Conservation (phyloP, 2,329 filamentous ascomycete genomes). For the Alternaria viburni region DNA sequence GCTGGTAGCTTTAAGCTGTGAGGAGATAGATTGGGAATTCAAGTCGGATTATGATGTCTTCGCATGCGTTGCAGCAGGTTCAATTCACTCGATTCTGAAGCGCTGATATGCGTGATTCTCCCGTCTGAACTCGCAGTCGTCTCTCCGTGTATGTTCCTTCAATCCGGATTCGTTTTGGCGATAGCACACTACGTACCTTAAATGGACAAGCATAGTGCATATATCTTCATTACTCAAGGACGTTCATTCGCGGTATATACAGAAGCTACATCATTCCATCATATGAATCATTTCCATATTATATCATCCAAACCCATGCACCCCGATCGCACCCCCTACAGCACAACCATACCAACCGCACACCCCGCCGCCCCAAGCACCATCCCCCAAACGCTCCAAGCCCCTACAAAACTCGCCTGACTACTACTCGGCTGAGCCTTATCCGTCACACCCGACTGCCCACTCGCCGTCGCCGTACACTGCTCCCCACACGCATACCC, state of each 20-base stretch:
- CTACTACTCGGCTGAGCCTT: conserved; percentile 49
- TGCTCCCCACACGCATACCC: conserved; percentile 45
- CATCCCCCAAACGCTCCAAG: conserved; percentile 40
- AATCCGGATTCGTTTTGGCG: not conserved
- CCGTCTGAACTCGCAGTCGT: not conserved
- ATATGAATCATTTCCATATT: not conserved
- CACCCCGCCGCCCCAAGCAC: conserved; percentile 34
- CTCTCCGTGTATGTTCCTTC: not conserved
- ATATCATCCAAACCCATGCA: not conserved
- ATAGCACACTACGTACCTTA: not conserved
- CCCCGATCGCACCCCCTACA: conserved; percentile 28
- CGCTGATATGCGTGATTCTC: not conserved
- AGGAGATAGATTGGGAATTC: not conserved
- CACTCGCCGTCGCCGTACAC: conserved; percentile 43
- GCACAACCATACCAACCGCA: conserved; percentile 48
- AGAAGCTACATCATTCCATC: not conserved
- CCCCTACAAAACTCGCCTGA: conserved; percentile 32
- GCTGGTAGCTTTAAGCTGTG: conserved; percentile 45
- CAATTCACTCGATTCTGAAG: not conserved
- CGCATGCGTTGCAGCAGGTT: not conserved
- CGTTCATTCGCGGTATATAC: not conserved
- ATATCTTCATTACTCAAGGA: not conserved
- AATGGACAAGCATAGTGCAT: not conserved
- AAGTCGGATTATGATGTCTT: accelerated
- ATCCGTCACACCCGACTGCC: conserved; percentile 30